A percentile compares a stretch with the other conserved stretches of the same genome.
These are phyloP conservation scores for Collybiopsis confluens DNA, from an alignment of 768 basidiomycete genomes.

Conservation along the genomic window DNA sequence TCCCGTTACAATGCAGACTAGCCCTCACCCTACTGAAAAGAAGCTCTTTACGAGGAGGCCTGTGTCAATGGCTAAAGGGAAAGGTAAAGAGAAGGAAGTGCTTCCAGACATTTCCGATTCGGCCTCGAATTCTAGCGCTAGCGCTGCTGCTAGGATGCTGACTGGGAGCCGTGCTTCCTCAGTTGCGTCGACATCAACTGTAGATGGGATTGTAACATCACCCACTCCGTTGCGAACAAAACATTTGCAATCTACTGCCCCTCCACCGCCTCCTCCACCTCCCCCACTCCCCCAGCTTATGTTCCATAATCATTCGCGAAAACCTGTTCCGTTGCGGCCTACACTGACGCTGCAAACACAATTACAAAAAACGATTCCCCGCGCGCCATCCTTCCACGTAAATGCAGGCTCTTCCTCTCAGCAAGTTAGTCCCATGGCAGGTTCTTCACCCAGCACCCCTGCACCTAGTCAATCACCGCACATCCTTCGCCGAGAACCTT, in stretches of 20 bases:
- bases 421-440: background rate
- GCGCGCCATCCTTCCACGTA: background rate
- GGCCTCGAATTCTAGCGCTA: conserved; percentile 32
- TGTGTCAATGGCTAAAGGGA: conserved; percentile 25
- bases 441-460: conserved; percentile 12
- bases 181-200: conserved; percentile 34
- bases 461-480: conserved; percentile 12
- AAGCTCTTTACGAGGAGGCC: background rate
- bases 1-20: background rate
- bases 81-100: conserved; percentile 20
- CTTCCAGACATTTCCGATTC: conserved; percentile 13
- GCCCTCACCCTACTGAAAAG: background rate
- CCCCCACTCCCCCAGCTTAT: conserved; percentile 14
- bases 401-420: background rate
- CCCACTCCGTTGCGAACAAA: conserved; percentile 23
- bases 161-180: conserved; percentile 39
- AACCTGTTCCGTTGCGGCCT: conserved; percentile 3
- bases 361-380: background rate
- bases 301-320: conserved; percentile 17
- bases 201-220: conserved; percentile 24
- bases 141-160: conserved; percentile 30
- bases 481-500: conserved; percentile 16
- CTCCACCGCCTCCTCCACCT: conserved; percentile 19
- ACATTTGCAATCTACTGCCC: conserved; percentile 5
- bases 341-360: conserved; percentile 10